These are phyloP conservation scores for Fraxinus albicans DNA, from an alignment of 305 asterid genomes.

Conservation along the genomic window DNA sequence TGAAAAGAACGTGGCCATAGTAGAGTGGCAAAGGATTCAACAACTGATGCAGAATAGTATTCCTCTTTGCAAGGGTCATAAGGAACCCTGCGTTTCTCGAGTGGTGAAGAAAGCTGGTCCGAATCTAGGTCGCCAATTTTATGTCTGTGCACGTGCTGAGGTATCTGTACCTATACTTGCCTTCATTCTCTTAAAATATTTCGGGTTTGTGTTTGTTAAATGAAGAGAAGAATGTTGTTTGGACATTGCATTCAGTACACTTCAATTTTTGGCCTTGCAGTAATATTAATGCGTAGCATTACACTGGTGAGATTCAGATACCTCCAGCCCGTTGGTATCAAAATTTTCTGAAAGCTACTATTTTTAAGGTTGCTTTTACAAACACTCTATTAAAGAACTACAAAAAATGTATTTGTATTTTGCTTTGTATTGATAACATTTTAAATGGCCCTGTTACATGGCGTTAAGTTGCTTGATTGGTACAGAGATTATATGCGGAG, in stretches of 20 bases:
- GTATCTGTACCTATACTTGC: constrained; percentile 39
- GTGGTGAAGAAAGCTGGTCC: constrained; percentile 91
- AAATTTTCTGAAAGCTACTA: neutral
- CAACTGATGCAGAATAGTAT: constrained; percentile 83
- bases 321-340: neutral
- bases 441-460: neutral
- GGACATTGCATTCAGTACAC: neutral
- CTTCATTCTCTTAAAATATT: constrained; percentile 4
- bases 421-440: neutral
- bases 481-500: neutral
- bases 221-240: neutral
- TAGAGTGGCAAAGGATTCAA: constrained; percentile 97
- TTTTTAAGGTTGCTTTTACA: neutral
- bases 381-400: neutral
- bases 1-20: constrained; percentile 49
- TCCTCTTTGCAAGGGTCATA: constrained; percentile 93
- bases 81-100: constrained; percentile 86
- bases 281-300: neutral
- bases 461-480: constrained; percentile 4
- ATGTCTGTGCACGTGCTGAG: constrained; percentile 94
- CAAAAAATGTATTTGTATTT: neutral
- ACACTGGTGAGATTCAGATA: neutral
- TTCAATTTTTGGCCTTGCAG: neutral
- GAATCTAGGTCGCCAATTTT: constrained; percentile 78
- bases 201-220: constrained; percentile 8